These are phyloP conservation scores for Tephrocybe sp. DNA, from an alignment of 768 basidiomycete species.

Conservation along the genomic window DNA sequence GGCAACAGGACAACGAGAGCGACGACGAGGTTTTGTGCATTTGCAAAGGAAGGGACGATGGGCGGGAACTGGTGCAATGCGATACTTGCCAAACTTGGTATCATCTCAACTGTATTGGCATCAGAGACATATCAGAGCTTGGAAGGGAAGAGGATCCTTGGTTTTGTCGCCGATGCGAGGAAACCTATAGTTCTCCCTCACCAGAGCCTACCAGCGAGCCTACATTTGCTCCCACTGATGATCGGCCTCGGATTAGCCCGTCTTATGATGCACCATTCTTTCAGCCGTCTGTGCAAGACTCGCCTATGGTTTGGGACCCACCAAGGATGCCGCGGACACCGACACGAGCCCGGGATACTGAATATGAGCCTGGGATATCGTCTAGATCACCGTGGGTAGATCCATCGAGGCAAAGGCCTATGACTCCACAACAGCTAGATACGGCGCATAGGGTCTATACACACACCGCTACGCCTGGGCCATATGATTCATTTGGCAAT, in stretches of 20 bases:
- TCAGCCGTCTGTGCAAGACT: conserved; percentile 52
- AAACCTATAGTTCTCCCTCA: conserved; percentile 40
- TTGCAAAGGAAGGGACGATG: conserved; percentile 66
- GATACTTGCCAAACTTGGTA: conserved; percentile 81
- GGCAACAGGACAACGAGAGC: conserved; percentile 34
- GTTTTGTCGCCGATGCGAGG: conserved; percentile 63
- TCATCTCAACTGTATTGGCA: conserved; percentile 78
- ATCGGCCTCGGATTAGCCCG: conserved; percentile 37
- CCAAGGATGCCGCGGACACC: conserved; percentile 48
- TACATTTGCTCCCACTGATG: conserved; percentile 67
- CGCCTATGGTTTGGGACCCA: conserved; percentile 53
- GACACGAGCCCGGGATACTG: conserved; percentile 27
- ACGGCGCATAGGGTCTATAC: conserved; percentile 39
- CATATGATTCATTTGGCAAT: conserved; percentile 28
- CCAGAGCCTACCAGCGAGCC: conserved; percentile 50
- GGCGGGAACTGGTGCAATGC: conserved; percentile 77
- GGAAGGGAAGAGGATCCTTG: conserved; percentile 79
- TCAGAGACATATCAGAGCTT: conserved; percentile 57
- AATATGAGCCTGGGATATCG: conserved; percentile 27
- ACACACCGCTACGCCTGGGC: conserved; percentile 33
- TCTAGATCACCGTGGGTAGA: conserved; percentile 44
- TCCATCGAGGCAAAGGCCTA: conserved; percentile 51
- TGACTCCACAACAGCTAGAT: conserved; percentile 46
- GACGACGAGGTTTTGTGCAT: conserved; percentile 60
- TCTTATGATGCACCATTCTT: conserved; percentile 59